Conservation (phyloP, 768 basidiomycete species). For the Kockovaella imperatae region DNA sequence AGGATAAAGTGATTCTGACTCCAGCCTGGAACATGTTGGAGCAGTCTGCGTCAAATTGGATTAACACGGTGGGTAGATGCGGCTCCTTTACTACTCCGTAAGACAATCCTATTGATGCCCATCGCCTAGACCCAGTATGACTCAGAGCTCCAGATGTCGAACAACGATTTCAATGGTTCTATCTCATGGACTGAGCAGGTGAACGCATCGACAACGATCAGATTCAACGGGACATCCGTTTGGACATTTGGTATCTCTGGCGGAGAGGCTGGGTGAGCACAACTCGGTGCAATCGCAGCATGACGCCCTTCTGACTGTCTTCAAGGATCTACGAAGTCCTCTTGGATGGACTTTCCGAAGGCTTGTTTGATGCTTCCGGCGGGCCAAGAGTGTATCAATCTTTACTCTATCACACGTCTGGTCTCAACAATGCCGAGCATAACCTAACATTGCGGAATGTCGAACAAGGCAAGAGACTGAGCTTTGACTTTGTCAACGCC, state of each 20-base stretch:
- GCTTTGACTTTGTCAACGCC: constrained; percentile 22
- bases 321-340: constrained; percentile 20
- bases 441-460: constrained; percentile 20
- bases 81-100: background rate
- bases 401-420: constrained; percentile 20
- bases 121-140: constrained; percentile 14
- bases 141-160: constrained; percentile 5
- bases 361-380: constrained; percentile 18
- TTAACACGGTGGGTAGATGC: constrained; percentile 26
- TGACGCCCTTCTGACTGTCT: background rate
- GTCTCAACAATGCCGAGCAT: constrained; percentile 11
- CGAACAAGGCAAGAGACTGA: constrained; percentile 18
- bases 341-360: constrained; percentile 18
- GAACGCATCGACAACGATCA: constrained; percentile 17
- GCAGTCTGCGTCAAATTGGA: constrained; percentile 23
- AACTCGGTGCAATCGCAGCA: too few species aligned
- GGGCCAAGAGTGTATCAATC: constrained; percentile 19
- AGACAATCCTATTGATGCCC: background rate
- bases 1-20: constrained; percentile 15
- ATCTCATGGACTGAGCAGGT: constrained; percentile 31
- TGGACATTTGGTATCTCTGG: constrained; percentile 19
- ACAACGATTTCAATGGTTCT: constrained; percentile 13
- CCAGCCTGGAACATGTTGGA: constrained; percentile 40
- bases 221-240: constrained; percentile 13
- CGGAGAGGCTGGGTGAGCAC: constrained; percentile 13